phyloP scores from a whole-genome alignment of 2,329 filamentous ascomycete species.

The Penicillium sp. region DNA sequence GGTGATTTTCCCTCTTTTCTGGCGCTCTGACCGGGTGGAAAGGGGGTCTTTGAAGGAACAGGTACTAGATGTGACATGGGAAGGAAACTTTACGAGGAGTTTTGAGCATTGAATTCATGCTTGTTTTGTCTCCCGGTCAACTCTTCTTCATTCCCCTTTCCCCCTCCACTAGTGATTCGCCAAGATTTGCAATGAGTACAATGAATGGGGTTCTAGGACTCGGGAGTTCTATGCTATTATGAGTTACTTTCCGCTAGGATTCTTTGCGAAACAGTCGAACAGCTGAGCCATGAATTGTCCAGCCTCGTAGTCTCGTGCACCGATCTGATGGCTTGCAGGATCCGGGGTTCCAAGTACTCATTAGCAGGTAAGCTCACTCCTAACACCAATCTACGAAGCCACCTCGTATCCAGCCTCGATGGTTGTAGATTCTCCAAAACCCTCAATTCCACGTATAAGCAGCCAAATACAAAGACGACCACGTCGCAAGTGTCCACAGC shows the following conservation, averaged over 20 bases:
- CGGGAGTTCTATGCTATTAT: conserved; percentile 26
- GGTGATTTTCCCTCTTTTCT: conserved; percentile 1
- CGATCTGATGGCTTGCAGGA: no score
- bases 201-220: conserved; percentile 29
- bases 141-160: conserved; percentile 11
- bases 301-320: no score
- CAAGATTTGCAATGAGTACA: conserved; percentile 24
- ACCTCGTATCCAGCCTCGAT: no score
- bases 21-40: conserved; percentile 8
- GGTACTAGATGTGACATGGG: conserved; percentile 12
- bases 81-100: not conserved
- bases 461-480: no score
- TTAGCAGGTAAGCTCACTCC: no score
- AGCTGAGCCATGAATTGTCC: not conserved
- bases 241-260: conserved; percentile 4
- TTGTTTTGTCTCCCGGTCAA: conserved; percentile 3
- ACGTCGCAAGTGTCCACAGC: no score
- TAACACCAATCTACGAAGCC: no score
- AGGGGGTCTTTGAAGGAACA: conserved; percentile 1
- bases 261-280: not conserved
- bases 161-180: conserved; percentile 11
- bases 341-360: no score
- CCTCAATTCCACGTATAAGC: no score
- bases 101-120: not conserved
- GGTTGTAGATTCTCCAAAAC: no score